These are phyloP conservation scores for Colletotrichum trifolii DNA, from an alignment of 2,329 filamentous ascomycete genomes.

Conservation along the genomic window DNA sequence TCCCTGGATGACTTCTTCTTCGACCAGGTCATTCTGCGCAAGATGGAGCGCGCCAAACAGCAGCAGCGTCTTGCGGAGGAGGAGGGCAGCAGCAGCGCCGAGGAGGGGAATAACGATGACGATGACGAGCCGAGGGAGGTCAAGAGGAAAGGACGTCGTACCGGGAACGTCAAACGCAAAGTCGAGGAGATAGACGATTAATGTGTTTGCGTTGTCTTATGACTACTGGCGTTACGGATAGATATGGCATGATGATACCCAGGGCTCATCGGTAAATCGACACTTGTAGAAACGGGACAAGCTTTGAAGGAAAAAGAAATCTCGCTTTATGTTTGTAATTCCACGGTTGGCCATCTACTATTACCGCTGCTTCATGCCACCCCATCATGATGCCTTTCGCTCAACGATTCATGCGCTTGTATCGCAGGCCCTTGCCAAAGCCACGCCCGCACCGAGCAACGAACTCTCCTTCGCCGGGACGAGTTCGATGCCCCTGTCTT, in stretches of 20 bases:
- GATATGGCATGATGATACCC: slow-evolving; percentile 17
- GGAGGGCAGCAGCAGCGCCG: slow-evolving; percentile 45
- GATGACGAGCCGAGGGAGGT: slow-evolving; percentile 10
- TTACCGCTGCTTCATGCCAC: not conserved
- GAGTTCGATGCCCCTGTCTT: slow-evolving; percentile 64
- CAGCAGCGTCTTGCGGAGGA: slow-evolving; percentile 55
- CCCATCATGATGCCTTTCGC: not conserved
- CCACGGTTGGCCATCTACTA: not conserved
- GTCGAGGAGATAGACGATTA: slow-evolving; percentile 35
- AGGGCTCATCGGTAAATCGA: not conserved
- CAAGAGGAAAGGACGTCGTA: slow-evolving; percentile 16
- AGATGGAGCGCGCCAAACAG: slow-evolving; percentile 64
- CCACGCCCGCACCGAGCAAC: slow-evolving; percentile 79
- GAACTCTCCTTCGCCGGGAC: slow-evolving; percentile 80
- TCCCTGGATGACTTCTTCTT: slow-evolving; percentile 63
- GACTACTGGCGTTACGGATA: not conserved
- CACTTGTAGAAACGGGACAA: not conserved
- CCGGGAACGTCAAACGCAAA: slow-evolving; percentile 11
- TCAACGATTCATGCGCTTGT: not conserved
- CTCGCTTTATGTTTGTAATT: slow-evolving; percentile 2
- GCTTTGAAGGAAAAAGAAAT: not conserved
- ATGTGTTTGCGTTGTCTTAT: not conserved
- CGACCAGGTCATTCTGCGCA: slow-evolving; percentile 67
- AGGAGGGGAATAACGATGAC: slow-evolving; percentile 1
- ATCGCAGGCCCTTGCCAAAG: slow-evolving; percentile 57